Evolutionary conservation across 306 rosid genomes (phyloP), one percentile per base, ranked within the genome.

Genomic region (Ammopiptanthus mongolicus): DNA sequence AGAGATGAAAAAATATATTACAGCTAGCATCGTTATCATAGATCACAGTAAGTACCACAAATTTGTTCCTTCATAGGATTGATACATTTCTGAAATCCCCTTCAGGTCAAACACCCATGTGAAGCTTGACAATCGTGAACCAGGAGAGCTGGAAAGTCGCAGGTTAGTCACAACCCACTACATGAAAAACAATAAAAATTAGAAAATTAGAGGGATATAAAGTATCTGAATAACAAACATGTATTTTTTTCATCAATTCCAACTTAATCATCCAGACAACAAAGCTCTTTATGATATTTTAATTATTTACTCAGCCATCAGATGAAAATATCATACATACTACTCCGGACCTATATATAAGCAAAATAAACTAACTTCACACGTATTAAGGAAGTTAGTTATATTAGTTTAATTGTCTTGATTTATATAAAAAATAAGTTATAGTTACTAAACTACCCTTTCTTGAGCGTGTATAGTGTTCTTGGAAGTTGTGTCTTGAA

Each of bases 161-260:
- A 95, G 88, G 83, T 90, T 92, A 59, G 98, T 92, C 84, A 88
- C 96, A 61, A 95, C 97, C 97, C 97, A 95, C 97, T 95, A 87
- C 85, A 83, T 33, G 33, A 23, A 76, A 75, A 44, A 74, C 48
- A 66, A 74, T 33, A 9, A 22, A 37, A 61, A 10, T 12, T 31
- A 61, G 17, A 73, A 53, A 53, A 19, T 55, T 48, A 33, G 34
- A 23, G 53, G 37, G 31, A 39, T 33, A 75, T 23, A 51, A 65
- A 64, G 22, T 29, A 53, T 34, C 56, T 44, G 62, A 22, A 36
- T 61, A 37, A 31, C 53, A 53, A 66, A 53, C 65, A 79, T 10
- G 5, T 31, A 9, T 52, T 48, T 19, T 69, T 47, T 41, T 66
- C 80, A 8, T 76, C 46, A 34, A 21, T 42, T 67, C 77, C 65